Evolutionary conservation across 163 green algal species (phyloP).

Genomic region (Chlamydomonas reinhardtii): DNA sequence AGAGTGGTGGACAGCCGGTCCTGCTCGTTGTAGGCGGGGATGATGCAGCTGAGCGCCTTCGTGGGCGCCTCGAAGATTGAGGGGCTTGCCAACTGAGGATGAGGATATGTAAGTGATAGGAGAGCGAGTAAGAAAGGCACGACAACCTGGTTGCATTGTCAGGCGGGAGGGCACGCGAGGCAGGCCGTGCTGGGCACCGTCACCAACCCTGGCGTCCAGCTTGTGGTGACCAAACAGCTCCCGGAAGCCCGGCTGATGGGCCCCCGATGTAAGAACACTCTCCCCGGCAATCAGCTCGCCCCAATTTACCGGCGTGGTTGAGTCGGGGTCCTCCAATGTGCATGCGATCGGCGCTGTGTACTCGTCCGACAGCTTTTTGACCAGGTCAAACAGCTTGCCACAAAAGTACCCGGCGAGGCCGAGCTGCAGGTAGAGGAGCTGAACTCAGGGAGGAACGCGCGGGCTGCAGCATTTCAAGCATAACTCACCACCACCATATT

Average conservation of each 20-base stretch:
- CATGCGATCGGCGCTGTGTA: conserved; percentile 12
- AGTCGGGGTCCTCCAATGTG: conserved; percentile 41
- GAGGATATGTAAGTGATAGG: no score
- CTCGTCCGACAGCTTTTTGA: conserved; percentile 9
- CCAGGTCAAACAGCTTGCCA: conserved; percentile 23
- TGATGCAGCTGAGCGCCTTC: conserved; percentile 88
- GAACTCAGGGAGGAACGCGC: not conserved
- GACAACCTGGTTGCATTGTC: no score
- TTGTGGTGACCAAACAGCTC: no score
- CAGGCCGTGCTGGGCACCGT: no score
- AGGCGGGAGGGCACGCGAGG: no score
- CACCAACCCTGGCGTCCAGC: no score
- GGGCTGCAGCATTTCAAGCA: not conserved
- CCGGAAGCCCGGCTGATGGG: no score
- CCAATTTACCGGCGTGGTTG: not conserved
- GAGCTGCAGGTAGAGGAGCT: not conserved
- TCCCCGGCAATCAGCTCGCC: no score
- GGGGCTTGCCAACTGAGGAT: conserved; percentile 52
- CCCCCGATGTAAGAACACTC: no score
- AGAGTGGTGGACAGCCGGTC: conserved; percentile 85
- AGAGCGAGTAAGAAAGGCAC: no score
- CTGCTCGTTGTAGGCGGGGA: conserved; percentile 97
- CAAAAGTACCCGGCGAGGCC: not conserved
- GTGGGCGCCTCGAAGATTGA: conserved; percentile 76
- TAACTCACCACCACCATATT: not conserved